A percentile compares a stretch with the other conserved stretches of the same genome.
These are phyloP conservation scores for Thinopyrum elongatum DNA, from an alignment of 176 grass and related monocot species.

Conservation along the genomic window DNA sequence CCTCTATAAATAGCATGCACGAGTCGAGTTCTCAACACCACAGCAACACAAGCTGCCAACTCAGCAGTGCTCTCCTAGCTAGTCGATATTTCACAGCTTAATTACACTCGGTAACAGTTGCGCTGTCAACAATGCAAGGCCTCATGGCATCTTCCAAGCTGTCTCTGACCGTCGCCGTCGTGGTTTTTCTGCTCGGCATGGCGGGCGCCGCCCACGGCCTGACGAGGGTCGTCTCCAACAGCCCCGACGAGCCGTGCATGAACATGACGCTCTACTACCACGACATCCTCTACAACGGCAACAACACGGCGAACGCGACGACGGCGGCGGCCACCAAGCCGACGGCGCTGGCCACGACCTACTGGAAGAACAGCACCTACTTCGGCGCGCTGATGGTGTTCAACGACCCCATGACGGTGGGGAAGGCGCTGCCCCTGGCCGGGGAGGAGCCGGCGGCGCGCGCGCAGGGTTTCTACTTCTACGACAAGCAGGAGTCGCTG, in stretches of 20 bases:
- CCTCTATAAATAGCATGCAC: slow-evolving; percentile 16
- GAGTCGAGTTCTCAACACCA: not conserved
- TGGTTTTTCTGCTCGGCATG: not conserved
- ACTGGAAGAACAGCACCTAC: not conserved
- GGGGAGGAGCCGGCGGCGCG: slow-evolving; percentile 10
- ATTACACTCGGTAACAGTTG: not conserved
- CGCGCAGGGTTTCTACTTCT: slow-evolving; percentile 44
- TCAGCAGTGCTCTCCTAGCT: not conserved
- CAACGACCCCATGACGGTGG: slow-evolving; percentile 30
- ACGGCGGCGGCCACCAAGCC: not conserved
- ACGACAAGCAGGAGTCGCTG: not conserved
- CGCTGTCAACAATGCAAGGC: not conserved
- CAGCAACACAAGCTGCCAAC: not conserved
- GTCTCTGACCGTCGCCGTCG: not conserved
- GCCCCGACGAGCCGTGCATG: not conserved
- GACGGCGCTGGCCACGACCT: slow-evolving; percentile 16
- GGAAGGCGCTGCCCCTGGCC: not conserved
- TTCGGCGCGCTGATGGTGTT: slow-evolving; percentile 34
- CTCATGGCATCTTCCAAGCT: not conserved
- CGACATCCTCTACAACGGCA: slow-evolving; percentile 35
- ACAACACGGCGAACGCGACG: slow-evolving; percentile 26
- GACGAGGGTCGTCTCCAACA: not conserved
- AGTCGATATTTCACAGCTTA: no score
- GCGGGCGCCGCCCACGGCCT: not conserved
- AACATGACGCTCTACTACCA: slow-evolving; percentile 26